Evolutionary conservation across 2,329 filamentous ascomycete genomes (phyloP).

Genomic region (Fusarium denticulatum): DNA sequence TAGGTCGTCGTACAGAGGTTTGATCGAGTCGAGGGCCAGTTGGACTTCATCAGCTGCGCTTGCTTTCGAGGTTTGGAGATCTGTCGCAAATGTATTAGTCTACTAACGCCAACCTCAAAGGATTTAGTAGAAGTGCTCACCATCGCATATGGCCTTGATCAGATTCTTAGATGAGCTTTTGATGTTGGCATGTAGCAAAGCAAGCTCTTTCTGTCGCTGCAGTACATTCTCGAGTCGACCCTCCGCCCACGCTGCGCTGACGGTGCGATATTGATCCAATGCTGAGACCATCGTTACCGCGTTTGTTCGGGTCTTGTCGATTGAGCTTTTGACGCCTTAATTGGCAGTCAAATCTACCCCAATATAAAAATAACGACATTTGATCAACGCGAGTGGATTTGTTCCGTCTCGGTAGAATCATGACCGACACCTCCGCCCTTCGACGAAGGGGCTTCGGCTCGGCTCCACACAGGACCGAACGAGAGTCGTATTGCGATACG

Average conservation of each 20-base stretch:
- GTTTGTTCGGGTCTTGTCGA: background rate
- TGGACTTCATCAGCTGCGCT: slow-evolving; percentile 3
- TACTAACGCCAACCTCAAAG: too few relatives aligned
- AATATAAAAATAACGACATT: background rate
- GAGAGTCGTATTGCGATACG: background rate
- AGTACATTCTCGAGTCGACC: background rate
- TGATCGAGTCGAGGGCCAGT: background rate
- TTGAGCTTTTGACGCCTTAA: too few relatives aligned
- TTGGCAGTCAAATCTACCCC: accelerated
- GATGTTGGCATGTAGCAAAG: background rate
- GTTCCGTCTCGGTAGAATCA: too few relatives aligned
- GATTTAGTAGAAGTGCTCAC: background rate
- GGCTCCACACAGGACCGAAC: background rate
- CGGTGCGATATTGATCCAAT: background rate
- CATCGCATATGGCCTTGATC: background rate
- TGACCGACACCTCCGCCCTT: background rate
- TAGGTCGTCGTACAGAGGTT: background rate
- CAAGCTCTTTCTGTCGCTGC: slow-evolving; percentile 6
- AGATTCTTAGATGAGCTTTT: background rate
- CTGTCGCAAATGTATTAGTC: background rate
- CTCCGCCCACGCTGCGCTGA: background rate
- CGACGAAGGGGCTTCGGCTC: background rate
- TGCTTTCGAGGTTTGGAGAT: background rate
- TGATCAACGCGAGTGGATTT: too few relatives aligned
- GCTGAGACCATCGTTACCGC: slow-evolving; percentile 63